These are phyloP conservation scores for Hygrophorus russula DNA, from an alignment of 768 basidiomycete species.

Conservation along the genomic window DNA sequence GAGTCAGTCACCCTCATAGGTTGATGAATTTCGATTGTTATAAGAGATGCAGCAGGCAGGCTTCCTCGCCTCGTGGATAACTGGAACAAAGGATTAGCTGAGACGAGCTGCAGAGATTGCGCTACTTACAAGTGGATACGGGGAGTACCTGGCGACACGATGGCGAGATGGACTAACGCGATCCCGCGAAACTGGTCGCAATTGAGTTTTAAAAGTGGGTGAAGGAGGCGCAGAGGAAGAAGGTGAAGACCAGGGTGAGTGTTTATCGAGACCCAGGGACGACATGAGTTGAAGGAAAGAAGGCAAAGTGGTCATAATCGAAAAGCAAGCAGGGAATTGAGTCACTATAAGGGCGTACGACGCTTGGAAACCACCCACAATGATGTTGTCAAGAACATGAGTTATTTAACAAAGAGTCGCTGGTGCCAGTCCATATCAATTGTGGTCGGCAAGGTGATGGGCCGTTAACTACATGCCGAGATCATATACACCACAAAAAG, in stretches of 20 bases:
- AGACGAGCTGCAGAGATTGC: slow-evolving; percentile 1
- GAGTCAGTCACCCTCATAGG: slow-evolving; percentile 22
- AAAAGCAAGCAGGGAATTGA: slow-evolving; percentile 18
- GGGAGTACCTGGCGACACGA: slow-evolving; percentile 23
- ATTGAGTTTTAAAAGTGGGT: slow-evolving; percentile 28
- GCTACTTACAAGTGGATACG: slow-evolving; percentile 30
- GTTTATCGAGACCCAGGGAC: slow-evolving; percentile 61
- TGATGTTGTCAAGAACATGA: slow-evolving; percentile 39
- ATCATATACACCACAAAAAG: no score
- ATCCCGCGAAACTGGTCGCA: slow-evolving; percentile 22
- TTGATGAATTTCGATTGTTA: slow-evolving; percentile 26
- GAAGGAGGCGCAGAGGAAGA: slow-evolving; percentile 32
- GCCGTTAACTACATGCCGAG: no score
- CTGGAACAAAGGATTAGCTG: slow-evolving; percentile 16
- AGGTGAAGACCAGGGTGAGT: slow-evolving; percentile 28
- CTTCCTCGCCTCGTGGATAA: slow-evolving; percentile 34
- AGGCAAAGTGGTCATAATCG: slow-evolving; percentile 60
- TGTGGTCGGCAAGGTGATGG: slow-evolving; percentile 56
- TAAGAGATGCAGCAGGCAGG: slow-evolving; percentile 31
- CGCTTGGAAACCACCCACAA: slow-evolving; percentile 48
- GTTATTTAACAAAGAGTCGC: slow-evolving; percentile 28
- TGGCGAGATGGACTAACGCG: slow-evolving; percentile 20
- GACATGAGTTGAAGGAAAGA: slow-evolving; percentile 86
- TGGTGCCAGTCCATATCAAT: slow-evolving; percentile 23
- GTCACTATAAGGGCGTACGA: slow-evolving; percentile 16